Base-by-base conservation (phyloP, 2,329 filamentous ascomycete species). In the Stagonosporopsis rhizophila region DNA sequence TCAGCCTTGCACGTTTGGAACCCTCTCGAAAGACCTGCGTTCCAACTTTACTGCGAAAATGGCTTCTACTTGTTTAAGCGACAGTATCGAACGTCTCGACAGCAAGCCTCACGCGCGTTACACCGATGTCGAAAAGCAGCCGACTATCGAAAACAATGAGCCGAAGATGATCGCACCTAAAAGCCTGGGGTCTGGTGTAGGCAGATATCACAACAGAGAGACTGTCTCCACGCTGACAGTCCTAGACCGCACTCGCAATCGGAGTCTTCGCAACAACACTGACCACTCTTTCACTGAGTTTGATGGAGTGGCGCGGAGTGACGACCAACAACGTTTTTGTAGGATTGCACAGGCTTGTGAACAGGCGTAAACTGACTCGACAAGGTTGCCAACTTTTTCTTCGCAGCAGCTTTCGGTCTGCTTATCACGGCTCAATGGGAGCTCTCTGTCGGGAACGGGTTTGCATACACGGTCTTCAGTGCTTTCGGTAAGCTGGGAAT, bases 401-500 rank as follows among this genome's bases (percentile, higher is more conserved):
- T 83, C 57, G 72, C 79, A 3, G 77, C 77, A 3, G 81, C 79
- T 0, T 77, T 85, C 46, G 82, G 82, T 0, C 76, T 86, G 58
- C 73, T 85, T 0, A 72, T 86, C 1, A 81, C 82, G 0, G 83
- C 83, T 5, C 82, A 85, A 61, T 85, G 83, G 83, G 82, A 85
- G 62, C 66, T 85, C 0, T 78, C 80, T 0, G 71, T 79, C 11
- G 83, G 83, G 0, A 84, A 85, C 48, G 80, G 78, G 0, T 83
- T 83, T 52, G 77, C 77, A 0, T 85, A 85, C 52, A 85, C 82
- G 0, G 80, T 83, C 0, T 78, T 84, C 32, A 81, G 79, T 56
- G 82, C 82, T 6, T 85, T 85, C 56, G 82, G 83, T 79, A 58
- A 42, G 69, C 56, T 8, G 25, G 6, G 1, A 9, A 12, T 19